These are phyloP conservation scores for Pelargonium nanum DNA, from an alignment of 345 rosid genomes.

Conservation along the genomic window DNA sequence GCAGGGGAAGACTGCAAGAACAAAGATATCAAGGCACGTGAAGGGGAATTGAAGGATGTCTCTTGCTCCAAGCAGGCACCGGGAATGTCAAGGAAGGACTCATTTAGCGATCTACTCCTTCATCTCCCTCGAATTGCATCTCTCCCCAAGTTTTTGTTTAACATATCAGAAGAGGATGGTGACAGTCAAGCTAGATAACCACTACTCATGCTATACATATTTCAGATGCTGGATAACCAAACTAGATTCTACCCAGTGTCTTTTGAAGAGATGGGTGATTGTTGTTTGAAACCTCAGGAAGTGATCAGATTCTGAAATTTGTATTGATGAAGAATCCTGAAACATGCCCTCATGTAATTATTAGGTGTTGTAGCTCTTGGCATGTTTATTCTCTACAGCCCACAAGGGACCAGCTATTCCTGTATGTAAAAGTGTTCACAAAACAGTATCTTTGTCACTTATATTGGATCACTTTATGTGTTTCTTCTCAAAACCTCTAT, in stretches of 20 bases:
- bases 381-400: not conserved
- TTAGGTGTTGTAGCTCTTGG: not conserved
- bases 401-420: not conserved
- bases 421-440: not conserved
- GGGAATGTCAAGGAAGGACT: slow-evolving; percentile 89
- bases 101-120: slow-evolving; percentile 68
- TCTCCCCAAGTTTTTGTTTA: slow-evolving; percentile 81
- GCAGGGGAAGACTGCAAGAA: slow-evolving; percentile 18
- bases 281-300: slow-evolving; percentile 11
- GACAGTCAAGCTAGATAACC: slow-evolving; percentile 42
- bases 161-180: slow-evolving; percentile 82
- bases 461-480: not conserved
- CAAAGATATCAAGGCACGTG: slow-evolving; percentile 23
- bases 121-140: slow-evolving; percentile 89
- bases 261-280: slow-evolving; percentile 15
- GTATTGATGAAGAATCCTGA: slow-evolving; percentile 52
- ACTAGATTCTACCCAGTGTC: slow-evolving; percentile 10
- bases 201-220: slow-evolving; percentile 6
- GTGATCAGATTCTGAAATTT: slow-evolving; percentile 46
- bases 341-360: slow-evolving; percentile 20
- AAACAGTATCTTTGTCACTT: not conserved
- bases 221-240: not conserved
- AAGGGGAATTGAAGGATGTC: slow-evolving; percentile 34
- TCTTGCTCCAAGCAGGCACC: slow-evolving; percentile 41
- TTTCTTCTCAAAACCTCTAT: not conserved